Evolutionary conservation across 495 filamentous ascomycete genomes (phyloP), one percentile per base, ranked within the genome.

Genomic region (Aspergillus taichungensis): DNA sequence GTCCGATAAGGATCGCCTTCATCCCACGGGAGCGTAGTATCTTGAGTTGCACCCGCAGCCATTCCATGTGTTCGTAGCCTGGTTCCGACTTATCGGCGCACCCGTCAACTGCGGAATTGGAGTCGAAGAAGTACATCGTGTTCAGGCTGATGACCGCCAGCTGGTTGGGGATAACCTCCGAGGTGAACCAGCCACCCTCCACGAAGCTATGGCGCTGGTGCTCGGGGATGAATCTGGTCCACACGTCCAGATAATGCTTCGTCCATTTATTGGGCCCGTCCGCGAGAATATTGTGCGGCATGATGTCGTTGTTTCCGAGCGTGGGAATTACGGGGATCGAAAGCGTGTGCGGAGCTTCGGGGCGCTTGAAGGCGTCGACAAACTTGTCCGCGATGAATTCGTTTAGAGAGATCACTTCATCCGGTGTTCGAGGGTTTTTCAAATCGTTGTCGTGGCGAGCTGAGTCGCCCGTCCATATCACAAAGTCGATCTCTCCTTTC

Each of bases 381-480:
- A 96, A 92, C 57, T 87, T 85, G 45, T 78, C 64, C 5, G 88
- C 83, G 39, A 95, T 72, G 52, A 79, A 71, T 29, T 75, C 60
- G 60, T 99, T 99, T 43, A 85, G 72, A 33, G 77, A 62, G 3
- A 90, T 58, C 10, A 99, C 81, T 59, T 97, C 83, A 8, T 73
- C 64, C 33, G 77, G 67, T 12, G 71, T 84, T 40, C 92, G 83
- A 12, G 92, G 92, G 12, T 85, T 77, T 33, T 76, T 60, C 59
- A 90, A 88, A 56, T 98, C 92, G 64, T 84, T 94, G 62, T 96
- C 92, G 62, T 98, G 92, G 47, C 94, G 80, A 29, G 88, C 91
- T 13, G 87, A 94, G 62, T 99, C 92, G 44, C 92, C 92, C 0
- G 94, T 97, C 94, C 94, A 99, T 41, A 99, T 71, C 33, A 97